A percentile compares a stretch with the other conserved stretches of the same genome.
phyloP scores from a whole-genome alignment of 306 rosid species.

The Dalbergia oliveri region DNA sequence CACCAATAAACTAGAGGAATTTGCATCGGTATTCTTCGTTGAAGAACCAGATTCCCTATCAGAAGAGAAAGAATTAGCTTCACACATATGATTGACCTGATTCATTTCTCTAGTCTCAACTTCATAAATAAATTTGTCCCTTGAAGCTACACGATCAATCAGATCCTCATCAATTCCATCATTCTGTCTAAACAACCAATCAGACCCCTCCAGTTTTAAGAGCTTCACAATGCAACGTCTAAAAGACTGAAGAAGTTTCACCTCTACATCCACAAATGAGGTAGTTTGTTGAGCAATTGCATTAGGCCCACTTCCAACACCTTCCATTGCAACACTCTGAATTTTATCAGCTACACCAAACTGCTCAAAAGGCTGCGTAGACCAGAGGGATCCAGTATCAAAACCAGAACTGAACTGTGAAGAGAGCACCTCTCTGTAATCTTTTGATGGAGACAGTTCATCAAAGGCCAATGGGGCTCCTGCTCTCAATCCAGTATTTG shows the following conservation, averaged over 20 bases:
- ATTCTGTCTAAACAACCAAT: conserved; percentile 86
- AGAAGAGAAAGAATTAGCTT: conserved; percentile 60
- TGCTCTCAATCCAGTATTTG: conserved; percentile 62
- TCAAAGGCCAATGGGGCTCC: conserved; percentile 79
- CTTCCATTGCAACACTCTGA: conserved; percentile 56
- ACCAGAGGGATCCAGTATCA: conserved; percentile 82
- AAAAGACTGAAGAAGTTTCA: conserved; percentile 82
- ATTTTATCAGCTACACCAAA: conserved; percentile 77
- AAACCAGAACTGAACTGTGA: conserved; percentile 68
- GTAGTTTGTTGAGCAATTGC: not conserved
- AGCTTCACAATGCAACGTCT: conserved; percentile 83
- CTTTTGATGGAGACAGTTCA: conserved; percentile 73
- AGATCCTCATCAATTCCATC: conserved; percentile 96
- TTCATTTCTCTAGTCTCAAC: conserved; percentile 77
- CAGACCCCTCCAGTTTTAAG: conserved; percentile 93
- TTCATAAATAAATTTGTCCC: conserved; percentile 82
- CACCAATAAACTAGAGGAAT: conserved; percentile 50
- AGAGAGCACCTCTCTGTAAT: conserved; percentile 57
- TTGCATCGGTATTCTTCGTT: conserved; percentile 5
- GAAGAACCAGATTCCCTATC: conserved; percentile 61
- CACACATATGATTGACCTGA: conserved; percentile 54
- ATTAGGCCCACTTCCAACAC: conserved; percentile 48
- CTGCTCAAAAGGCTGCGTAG: conserved; percentile 91
- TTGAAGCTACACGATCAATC: conserved; percentile 81
- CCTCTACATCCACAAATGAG: conserved; percentile 48